Percentiles rank a stretch among this genome's conserved stretches.
These are phyloP conservation scores for Suillus brevipes DNA, from an alignment of 768 basidiomycete species.

Conservation along the genomic window DNA sequence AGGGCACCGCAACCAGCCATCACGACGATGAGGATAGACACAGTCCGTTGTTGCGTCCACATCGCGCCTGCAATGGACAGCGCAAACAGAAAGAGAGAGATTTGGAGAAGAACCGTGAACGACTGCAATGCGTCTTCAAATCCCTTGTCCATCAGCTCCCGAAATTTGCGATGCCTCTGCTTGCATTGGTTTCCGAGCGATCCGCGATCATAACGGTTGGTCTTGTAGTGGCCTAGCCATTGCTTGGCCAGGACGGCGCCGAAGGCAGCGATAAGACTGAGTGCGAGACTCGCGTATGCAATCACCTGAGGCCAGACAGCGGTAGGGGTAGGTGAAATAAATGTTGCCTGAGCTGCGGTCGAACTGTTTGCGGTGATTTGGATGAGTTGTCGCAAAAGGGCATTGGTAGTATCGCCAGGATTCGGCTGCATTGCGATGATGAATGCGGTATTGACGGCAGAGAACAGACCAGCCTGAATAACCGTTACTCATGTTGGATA, in stretches of 20 bases:
- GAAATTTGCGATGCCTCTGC: constrained; percentile 11
- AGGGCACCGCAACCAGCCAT: neutral
- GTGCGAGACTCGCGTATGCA: constrained; percentile 13
- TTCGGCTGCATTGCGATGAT: constrained; percentile 16
- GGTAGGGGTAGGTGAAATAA: too few relatives aligned
- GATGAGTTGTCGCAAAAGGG: constrained; percentile 12
- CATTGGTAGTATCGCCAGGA: constrained; percentile 13
- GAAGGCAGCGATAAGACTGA: constrained; percentile 12
- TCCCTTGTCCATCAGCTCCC: constrained; percentile 5
- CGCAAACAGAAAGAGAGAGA: constrained; percentile 14
- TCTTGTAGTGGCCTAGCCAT: constrained; percentile 11
- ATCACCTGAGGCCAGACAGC: constrained; percentile 13
- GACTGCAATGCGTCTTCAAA: constrained; percentile 8
- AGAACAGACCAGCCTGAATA: constrained; percentile 18
- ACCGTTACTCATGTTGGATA: neutral
- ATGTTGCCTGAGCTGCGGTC: too few relatives aligned
- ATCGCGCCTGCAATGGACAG: constrained; percentile 4
- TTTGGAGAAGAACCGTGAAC: constrained; percentile 15
- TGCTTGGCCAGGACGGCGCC: constrained; percentile 11
- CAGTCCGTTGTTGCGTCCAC: neutral
- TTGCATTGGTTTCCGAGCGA: constrained; percentile 5
- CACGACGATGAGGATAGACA: constrained; percentile 13
- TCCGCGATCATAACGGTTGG: neutral
- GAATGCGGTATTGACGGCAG: constrained; percentile 17
- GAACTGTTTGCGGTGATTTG: too few relatives aligned